These are phyloP conservation scores for Combretum micranthum DNA, from an alignment of 345 rosid genomes.

Conservation along the genomic window DNA sequence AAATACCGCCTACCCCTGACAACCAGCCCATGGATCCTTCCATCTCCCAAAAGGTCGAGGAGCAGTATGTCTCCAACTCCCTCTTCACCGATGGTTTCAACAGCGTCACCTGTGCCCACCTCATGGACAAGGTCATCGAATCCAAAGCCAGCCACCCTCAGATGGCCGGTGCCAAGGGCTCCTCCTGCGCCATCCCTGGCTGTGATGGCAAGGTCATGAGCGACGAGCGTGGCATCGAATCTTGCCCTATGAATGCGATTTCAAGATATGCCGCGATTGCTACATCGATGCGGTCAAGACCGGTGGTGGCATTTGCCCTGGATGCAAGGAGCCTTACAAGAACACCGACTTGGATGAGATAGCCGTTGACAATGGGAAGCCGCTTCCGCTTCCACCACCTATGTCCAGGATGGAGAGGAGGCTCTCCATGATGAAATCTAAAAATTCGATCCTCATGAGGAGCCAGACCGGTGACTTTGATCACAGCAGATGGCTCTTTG, in stretches of 20 bases:
- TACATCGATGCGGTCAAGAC: conserved; percentile 85
- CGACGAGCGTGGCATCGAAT: conserved; percentile 83
- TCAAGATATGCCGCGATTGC: conserved; percentile 89
- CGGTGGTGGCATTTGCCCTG: conserved; percentile 82
- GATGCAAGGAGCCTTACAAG: conserved; percentile 85
- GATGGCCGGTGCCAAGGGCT: conserved; percentile 95
- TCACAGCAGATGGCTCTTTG: conserved; percentile 90
- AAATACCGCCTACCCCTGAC: conserved; percentile 92
- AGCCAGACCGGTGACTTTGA: conserved; percentile 97
- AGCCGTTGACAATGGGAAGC: conserved; percentile 45
- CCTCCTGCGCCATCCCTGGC: conserved; percentile 82
- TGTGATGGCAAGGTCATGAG: conserved; percentile 96
- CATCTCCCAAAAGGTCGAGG: conserved; percentile 89
- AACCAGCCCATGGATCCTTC: conserved; percentile 94
- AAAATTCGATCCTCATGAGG: conserved; percentile 73
- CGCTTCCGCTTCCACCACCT: conserved; percentile 58
- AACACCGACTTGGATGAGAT: conserved; percentile 66
- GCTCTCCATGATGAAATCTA: conserved; percentile 88
- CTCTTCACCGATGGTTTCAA: conserved; percentile 94
- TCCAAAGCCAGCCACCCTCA: conserved; percentile 92
- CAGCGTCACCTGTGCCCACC: conserved; percentile 79
- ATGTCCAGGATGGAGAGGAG: conserved; percentile 89
- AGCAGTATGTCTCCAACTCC: conserved; percentile 90
- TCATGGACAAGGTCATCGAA: conserved; percentile 94
- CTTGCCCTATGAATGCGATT: conserved; percentile 96